Conservation (phyloP, 176 grass and related monocot genomes). For the Pontederia crassipes region DNA sequence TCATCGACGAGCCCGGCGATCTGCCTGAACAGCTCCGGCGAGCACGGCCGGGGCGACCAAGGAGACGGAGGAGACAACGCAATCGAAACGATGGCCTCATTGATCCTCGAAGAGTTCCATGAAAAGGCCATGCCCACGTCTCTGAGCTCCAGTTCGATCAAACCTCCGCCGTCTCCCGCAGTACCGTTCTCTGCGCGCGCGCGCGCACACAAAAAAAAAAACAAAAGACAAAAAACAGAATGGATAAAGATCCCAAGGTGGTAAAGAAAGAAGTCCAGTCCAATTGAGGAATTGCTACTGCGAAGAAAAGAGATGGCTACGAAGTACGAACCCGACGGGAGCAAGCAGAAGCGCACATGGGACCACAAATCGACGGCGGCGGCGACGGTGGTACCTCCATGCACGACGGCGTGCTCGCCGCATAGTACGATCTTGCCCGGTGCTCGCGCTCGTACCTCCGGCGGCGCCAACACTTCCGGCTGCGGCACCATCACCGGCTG, state of each 20-base stretch:
- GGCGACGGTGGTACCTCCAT: slow-evolving; percentile 58
- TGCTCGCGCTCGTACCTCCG: slow-evolving; percentile 52
- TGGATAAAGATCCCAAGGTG: not conserved
- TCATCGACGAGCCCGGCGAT: slow-evolving; percentile 32
- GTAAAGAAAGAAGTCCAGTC: not conserved
- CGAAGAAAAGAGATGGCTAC: not conserved
- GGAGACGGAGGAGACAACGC: not conserved
- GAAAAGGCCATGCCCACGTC: slow-evolving; percentile 50
- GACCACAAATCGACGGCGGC: slow-evolving; percentile 81
- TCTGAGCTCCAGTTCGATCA: slow-evolving; percentile 46
- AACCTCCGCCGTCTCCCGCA: slow-evolving; percentile 17
- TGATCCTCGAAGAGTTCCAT: slow-evolving; percentile 44
- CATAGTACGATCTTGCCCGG: slow-evolving; percentile 81
- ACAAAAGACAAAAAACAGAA: not conserved
- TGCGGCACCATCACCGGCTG: no score
- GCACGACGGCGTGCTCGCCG: slow-evolving; percentile 93
- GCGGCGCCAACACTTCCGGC: no score
- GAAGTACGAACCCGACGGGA: slow-evolving; percentile 16
- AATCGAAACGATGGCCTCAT: slow-evolving; percentile 17
- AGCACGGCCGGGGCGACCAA: slow-evolving; percentile 24
- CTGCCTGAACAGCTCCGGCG: slow-evolving; percentile 19
- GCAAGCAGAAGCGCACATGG: slow-evolving; percentile 22
- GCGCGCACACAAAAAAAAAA: not conserved
- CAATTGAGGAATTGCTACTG: not conserved
- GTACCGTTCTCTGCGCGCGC: not conserved